A percentile compares a stretch with the other conserved stretches of the same genome.
Evolutionary conservation across 768 basidiomycete species (phyloP).

Genomic region (Leccinum variicolor): DNA sequence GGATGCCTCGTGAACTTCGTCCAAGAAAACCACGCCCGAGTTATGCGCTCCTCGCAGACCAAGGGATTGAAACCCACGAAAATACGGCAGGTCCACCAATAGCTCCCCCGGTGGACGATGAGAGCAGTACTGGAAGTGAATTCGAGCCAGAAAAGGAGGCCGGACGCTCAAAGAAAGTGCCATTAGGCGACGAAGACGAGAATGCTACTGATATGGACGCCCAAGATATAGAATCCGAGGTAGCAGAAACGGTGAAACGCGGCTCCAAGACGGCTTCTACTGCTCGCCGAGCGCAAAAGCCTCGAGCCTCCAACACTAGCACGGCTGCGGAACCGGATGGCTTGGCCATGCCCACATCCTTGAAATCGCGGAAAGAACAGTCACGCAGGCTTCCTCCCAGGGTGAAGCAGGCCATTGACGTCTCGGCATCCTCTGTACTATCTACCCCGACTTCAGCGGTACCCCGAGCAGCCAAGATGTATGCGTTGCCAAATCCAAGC

Average conservation of each 20-base stretch:
- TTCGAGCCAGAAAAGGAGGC: slow-evolving; percentile 44
- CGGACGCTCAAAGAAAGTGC: slow-evolving; percentile 27
- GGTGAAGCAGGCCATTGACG: slow-evolving; percentile 1
- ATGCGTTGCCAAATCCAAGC: slow-evolving; percentile 60
- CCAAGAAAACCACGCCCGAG: slow-evolving; percentile 50
- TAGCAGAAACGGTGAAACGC: slow-evolving; percentile 14
- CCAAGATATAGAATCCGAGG: slow-evolving; percentile 11
- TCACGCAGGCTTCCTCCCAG: slow-evolving; percentile 20
- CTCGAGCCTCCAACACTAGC: background rate
- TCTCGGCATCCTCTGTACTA: background rate
- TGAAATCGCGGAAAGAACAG: slow-evolving; percentile 13
- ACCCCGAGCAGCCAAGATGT: slow-evolving; percentile 38
- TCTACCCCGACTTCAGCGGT: slow-evolving; percentile 3
- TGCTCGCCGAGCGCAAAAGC: background rate
- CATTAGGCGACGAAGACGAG: slow-evolving; percentile 34
- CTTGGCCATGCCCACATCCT: background rate
- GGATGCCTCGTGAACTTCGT: slow-evolving; percentile 56
- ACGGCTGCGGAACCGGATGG: background rate
- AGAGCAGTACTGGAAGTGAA: slow-evolving; percentile 48
- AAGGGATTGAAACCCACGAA: slow-evolving; percentile 30
- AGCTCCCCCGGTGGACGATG: slow-evolving; percentile 13
- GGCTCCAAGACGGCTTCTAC: slow-evolving; percentile 7
- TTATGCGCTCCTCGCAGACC: slow-evolving; percentile 41
- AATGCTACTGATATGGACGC: slow-evolving; percentile 21
- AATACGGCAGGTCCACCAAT: slow-evolving; percentile 42